These are phyloP conservation scores for Starmerella floricola DNA, from an alignment of 805 yeast genomes.

Conservation along the genomic window DNA sequence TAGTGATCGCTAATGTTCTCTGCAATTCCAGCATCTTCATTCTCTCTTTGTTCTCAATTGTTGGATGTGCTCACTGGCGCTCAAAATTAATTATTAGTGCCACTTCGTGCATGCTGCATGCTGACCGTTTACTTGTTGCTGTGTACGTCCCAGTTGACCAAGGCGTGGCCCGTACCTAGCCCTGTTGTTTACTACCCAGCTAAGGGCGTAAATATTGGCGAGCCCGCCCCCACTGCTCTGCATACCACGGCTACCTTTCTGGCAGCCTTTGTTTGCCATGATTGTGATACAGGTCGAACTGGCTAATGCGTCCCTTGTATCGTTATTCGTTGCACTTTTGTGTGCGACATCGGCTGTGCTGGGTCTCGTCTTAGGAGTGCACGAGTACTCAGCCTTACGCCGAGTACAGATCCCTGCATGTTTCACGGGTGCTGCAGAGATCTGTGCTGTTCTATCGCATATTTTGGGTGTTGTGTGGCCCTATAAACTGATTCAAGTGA, in stretches of 20 bases:
- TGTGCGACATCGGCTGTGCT: conserved; percentile 9
- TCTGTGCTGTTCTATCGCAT: conserved; percentile 2
- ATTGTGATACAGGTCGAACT: conserved; percentile 23
- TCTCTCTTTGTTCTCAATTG: no score
- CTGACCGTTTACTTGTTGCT: no score
- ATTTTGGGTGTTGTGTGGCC: conserved; percentile 11
- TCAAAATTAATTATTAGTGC: no score
- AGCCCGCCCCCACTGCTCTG: no score
- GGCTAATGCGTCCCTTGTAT: conserved; percentile 22
- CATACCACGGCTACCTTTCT: neutral
- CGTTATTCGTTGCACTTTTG: conserved; percentile 11
- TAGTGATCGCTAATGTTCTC: no score
- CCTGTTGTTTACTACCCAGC: conserved; percentile 7
- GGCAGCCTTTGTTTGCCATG: conserved; percentile 7
- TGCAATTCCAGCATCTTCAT: no score
- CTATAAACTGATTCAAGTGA: conserved; percentile 4
- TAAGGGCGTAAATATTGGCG: neutral
- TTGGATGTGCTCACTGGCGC: no score
- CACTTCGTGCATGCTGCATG: no score
- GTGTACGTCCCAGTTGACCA: no score
- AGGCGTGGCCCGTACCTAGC: no score
- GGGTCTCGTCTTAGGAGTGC: conserved; percentile 15
- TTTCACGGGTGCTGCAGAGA: conserved; percentile 7
- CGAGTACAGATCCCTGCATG: conserved; percentile 14
- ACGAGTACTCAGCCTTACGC: neutral